Evolutionary conservation across 768 basidiomycete species (phyloP).

Genomic region (Cystobasidium ongulense): DNA sequence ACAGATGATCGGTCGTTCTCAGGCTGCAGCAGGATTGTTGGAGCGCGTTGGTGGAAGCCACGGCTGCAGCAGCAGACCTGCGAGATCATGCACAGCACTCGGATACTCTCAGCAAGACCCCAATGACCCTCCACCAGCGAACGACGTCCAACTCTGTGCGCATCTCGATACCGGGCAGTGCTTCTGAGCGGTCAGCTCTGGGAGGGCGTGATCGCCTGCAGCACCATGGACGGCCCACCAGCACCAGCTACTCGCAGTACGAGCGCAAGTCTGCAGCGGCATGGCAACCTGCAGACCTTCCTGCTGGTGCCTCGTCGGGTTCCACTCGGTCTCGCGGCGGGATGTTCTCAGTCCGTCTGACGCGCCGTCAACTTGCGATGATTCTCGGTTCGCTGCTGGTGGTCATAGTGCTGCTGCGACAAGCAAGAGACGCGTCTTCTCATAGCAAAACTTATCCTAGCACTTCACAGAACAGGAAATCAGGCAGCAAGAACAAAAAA

Average conservation of each 20-base stretch:
- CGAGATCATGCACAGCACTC: no score
- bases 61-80: not conserved
- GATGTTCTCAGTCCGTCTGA: slow-evolving; percentile 2
- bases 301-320: not conserved
- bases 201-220: not conserved
- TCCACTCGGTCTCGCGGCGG: not conserved
- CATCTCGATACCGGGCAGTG: not conserved
- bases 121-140: not conserved
- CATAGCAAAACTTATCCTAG: not conserved
- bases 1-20: not conserved
- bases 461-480: not conserved
- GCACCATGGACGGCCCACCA: no score
- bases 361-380: not conserved
- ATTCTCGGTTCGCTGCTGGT: not conserved
- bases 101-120: not conserved
- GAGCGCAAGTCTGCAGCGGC: not conserved
- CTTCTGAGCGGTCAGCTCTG: not conserved
- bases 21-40: not conserved
- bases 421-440: not conserved
- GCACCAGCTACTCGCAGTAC: not conserved
- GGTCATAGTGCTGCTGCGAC: not conserved
- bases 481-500: not conserved
- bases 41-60: not conserved
- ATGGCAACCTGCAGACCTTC: not conserved
- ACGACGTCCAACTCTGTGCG: not conserved